These are phyloP conservation scores for Sordariomycetes sp. DNA, from an alignment of 2,329 filamentous ascomycete genomes.

Conservation along the genomic window DNA sequence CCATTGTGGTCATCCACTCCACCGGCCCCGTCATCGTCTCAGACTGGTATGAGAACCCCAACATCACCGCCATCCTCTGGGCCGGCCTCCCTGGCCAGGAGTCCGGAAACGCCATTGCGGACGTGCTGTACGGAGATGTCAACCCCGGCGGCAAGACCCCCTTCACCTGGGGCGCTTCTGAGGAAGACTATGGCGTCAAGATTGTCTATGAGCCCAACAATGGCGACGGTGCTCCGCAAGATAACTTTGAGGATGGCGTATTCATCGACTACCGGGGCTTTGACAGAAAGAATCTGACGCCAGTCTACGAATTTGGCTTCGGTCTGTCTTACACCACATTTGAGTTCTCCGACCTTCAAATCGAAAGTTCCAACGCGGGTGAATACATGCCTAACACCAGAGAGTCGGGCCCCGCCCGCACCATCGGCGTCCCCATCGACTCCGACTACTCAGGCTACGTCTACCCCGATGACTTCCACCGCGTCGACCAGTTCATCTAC, in stretches of 20 bases:
- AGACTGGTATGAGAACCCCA: slow-evolving; percentile 61
- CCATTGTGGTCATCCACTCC: slow-evolving; percentile 82
- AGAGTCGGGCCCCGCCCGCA: slow-evolving; percentile 47
- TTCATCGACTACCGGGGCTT: slow-evolving; percentile 64
- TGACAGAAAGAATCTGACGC: slow-evolving; percentile 46
- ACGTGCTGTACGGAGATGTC: slow-evolving; percentile 68
- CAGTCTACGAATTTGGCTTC: slow-evolving; percentile 70
- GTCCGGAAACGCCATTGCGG: slow-evolving; percentile 64
- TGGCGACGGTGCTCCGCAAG: slow-evolving; percentile 50
- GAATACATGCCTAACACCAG: slow-evolving; percentile 48
- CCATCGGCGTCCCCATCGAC: slow-evolving; percentile 45
- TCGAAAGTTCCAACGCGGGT: slow-evolving; percentile 32
- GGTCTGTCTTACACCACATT: slow-evolving; percentile 76
- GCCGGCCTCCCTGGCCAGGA: slow-evolving; percentile 75
- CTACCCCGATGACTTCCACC: slow-evolving; percentile 47
- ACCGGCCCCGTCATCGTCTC: slow-evolving; percentile 67
- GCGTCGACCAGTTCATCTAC: slow-evolving; percentile 48
- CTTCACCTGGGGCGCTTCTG: slow-evolving; percentile 64
- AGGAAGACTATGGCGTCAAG: slow-evolving; percentile 54
- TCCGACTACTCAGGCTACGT: slow-evolving; percentile 50
- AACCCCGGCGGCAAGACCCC: slow-evolving; percentile 70
- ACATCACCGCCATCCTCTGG: slow-evolving; percentile 75
- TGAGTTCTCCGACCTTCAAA: slow-evolving; percentile 52
- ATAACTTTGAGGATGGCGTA: slow-evolving; percentile 62
- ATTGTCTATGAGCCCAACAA: slow-evolving; percentile 59